Conservation (phyloP, 2,329 filamentous ascomycete species). For the Ophiostoma ulmi region DNA sequence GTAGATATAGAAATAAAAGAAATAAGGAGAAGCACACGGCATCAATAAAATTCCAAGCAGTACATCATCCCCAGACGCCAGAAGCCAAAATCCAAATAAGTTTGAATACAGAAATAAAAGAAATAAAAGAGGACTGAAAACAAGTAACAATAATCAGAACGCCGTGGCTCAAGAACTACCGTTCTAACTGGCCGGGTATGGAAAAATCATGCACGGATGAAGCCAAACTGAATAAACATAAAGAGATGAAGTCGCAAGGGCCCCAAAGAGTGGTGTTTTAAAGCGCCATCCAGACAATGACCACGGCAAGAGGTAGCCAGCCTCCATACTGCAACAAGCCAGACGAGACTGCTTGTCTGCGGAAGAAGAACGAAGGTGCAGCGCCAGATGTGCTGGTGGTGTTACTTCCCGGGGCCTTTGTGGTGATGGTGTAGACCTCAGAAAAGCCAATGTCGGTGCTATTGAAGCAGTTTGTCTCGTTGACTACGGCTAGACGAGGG, state of each 20-base stretch:
- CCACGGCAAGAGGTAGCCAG: slow-evolving; percentile 41
- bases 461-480: slow-evolving; percentile 82
- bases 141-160: not conserved
- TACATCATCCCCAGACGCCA: not conserved
- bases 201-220: not conserved
- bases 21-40: too few species aligned
- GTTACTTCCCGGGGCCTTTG: slow-evolving; percentile 34
- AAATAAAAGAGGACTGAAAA: not conserved
- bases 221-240: not conserved
- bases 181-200: not conserved
- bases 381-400: slow-evolving; percentile 33
- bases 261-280: slow-evolving; percentile 27
- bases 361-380: slow-evolving; percentile 31
- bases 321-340: slow-evolving; percentile 34
- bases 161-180: not conserved
- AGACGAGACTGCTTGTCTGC: slow-evolving; percentile 26
- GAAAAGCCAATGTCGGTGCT: slow-evolving; percentile 71
- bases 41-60: not conserved
- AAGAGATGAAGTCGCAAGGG: not conserved
- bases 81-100: not conserved
- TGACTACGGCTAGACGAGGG: slow-evolving; percentile 62
- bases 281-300: slow-evolving; percentile 39
- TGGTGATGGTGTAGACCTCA: slow-evolving; percentile 66
- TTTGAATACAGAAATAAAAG: not conserved
- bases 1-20: not conserved